phyloP scores from a whole-genome alignment of 129 eudicot genomes.

The Flaveria sonorensis region DNA sequence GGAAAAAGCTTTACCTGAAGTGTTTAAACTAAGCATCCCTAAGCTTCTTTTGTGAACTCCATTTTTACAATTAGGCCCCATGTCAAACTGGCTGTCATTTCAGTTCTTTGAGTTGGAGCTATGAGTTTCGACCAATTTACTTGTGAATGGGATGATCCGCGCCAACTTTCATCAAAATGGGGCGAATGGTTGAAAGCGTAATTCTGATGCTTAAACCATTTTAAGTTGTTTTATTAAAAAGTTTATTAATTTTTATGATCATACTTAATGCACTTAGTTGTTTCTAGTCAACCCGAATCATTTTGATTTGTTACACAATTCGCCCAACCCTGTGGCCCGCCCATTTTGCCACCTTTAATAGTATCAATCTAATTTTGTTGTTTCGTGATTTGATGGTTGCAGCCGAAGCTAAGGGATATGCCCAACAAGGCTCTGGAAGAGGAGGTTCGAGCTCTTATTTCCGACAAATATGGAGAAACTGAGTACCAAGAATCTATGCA shows the following conservation, averaged over 20 bases:
- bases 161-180: background rate
- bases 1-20: background rate
- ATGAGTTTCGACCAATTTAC: background rate
- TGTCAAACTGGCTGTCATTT: background rate
- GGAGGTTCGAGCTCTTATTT: conserved; percentile 63
- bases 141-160: background rate
- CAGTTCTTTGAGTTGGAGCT: background rate
- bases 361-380: conserved; percentile 1
- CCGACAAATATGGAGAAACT: conserved; percentile 71
- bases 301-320: background rate
- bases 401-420: conserved; percentile 63
- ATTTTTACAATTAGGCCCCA: background rate
- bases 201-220: background rate
- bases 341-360: background rate
- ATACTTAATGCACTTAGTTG: background rate
- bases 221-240: background rate
- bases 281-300: background rate
- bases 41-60: too few species aligned
- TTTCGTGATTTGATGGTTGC: conserved; percentile 36
- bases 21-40: background rate
- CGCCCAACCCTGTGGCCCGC: background rate
- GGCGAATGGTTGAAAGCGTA: background rate
- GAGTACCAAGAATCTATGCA: conserved; percentile 71
- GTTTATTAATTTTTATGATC: background rate
- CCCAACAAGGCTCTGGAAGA: conserved; percentile 53